Percentiles rank a stretch among this genome's conserved stretches.
These are phyloP conservation scores for Pythium pyrilobum DNA, from an alignment of 352 stramenopile species.

Conservation along the genomic window DNA sequence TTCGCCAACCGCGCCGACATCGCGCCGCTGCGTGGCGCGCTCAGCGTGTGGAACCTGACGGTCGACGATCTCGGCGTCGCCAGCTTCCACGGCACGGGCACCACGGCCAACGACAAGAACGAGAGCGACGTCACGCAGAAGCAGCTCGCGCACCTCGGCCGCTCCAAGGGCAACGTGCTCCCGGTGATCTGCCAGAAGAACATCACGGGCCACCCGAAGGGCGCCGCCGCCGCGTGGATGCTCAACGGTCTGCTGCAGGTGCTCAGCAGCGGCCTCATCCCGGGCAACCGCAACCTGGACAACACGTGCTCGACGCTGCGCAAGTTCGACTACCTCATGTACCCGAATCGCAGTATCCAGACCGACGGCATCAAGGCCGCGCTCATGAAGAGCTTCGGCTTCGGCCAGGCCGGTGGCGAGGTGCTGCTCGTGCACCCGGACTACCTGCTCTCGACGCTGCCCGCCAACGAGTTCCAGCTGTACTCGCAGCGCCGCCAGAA, in stretches of 20 bases:
- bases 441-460: slow-evolving; percentile 58
- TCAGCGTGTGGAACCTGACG: slow-evolving; percentile 74
- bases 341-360: slow-evolving; percentile 77
- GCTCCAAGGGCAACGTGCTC: slow-evolving; percentile 66
- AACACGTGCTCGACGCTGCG: slow-evolving; percentile 66
- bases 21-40: slow-evolving; percentile 64
- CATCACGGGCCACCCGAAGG: slow-evolving; percentile 80
- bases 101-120: slow-evolving; percentile 84
- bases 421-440: slow-evolving; percentile 73
- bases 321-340: slow-evolving; percentile 75
- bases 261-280: slow-evolving; percentile 69
- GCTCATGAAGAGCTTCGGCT: slow-evolving; percentile 82
- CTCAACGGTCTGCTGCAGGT: slow-evolving; percentile 80
- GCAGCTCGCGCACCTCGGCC: slow-evolving; percentile 73
- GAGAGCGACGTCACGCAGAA: slow-evolving; percentile 86
- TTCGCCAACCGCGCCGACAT: slow-evolving; percentile 57
- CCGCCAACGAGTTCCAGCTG: slow-evolving; percentile 35
- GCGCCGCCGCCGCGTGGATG: slow-evolving; percentile 77
- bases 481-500: slow-evolving; percentile 59
- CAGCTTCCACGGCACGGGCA: slow-evolving; percentile 84
- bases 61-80: slow-evolving; percentile 78
- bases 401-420: slow-evolving; percentile 72
- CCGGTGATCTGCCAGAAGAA: slow-evolving; percentile 81
- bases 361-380: slow-evolving; percentile 75
- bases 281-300: slow-evolving; percentile 80